Conservation (phyloP, 371 early-diverging fungal species). For the Mucor lusitanicus region DNA sequence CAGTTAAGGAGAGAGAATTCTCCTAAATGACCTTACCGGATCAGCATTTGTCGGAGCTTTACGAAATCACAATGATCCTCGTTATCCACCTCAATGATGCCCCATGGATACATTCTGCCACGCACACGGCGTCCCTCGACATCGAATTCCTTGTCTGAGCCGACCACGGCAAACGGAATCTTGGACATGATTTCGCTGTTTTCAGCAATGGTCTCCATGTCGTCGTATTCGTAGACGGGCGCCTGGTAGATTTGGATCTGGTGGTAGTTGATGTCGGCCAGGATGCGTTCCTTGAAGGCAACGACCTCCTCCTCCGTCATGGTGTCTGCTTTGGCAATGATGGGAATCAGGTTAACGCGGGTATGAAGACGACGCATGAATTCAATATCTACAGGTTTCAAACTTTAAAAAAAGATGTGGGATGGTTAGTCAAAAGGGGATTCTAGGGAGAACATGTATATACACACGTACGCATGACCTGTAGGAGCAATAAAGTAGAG, state of each 20-base stretch:
- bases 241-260: slow-evolving; percentile 95
- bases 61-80: slow-evolving; percentile 93
- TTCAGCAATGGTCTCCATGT: slow-evolving; percentile 91
- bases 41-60: slow-evolving; percentile 89
- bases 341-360: slow-evolving; percentile 97
- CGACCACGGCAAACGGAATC: slow-evolving; percentile 97
- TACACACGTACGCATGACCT: slow-evolving; percentile 71
- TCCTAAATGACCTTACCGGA: slow-evolving; percentile 50
- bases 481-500: slow-evolving; percentile 98
- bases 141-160: slow-evolving; percentile 87
- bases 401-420: slow-evolving; percentile 24
- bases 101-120: slow-evolving; percentile 96
- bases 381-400: slow-evolving; percentile 93
- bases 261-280: slow-evolving; percentile 90
- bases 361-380: slow-evolving; percentile 93
- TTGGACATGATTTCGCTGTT: slow-evolving; percentile 92
- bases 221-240: slow-evolving; percentile 88
- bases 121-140: slow-evolving; percentile 81
- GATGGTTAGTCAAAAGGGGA: not conserved
- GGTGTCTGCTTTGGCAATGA: slow-evolving; percentile 98
- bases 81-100: slow-evolving; percentile 92
- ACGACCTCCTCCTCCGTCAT: slow-evolving; percentile 94
- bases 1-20: not conserved
- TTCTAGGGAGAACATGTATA: not conserved
- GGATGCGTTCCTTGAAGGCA: slow-evolving; percentile 88